phyloP scores from a whole-genome alignment of 2,329 filamentous ascomycete species.

The Aspergillus terreus region DNA sequence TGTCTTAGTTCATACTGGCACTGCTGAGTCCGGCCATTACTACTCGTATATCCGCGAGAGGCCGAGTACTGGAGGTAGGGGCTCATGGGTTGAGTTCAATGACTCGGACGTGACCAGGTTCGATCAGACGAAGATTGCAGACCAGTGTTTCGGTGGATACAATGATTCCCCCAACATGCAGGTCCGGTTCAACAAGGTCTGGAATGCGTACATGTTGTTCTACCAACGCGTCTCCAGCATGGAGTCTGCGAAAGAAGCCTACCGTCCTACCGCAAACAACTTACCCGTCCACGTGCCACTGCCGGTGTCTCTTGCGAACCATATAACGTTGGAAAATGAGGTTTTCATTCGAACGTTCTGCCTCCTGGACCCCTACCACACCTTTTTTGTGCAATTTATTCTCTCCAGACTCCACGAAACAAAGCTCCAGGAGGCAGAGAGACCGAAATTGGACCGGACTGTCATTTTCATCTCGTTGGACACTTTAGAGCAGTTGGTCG shows the following conservation, averaged over 20 bases:
- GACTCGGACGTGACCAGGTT: slow-evolving; percentile 78
- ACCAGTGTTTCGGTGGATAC: slow-evolving; percentile 73
- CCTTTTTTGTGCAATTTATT: slow-evolving; percentile 62
- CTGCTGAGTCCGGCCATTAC: slow-evolving; percentile 91
- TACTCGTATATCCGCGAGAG: slow-evolving; percentile 92
- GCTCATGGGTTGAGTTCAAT: slow-evolving; percentile 86
- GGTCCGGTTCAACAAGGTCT: slow-evolving; percentile 59
- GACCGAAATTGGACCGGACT: slow-evolving; percentile 44
- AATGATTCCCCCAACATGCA: slow-evolving; percentile 52
- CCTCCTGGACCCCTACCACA: slow-evolving; percentile 70
- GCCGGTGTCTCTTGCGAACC: slow-evolving; percentile 43
- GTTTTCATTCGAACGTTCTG: slow-evolving; percentile 71
- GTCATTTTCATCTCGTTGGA: slow-evolving; percentile 44
- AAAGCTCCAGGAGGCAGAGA: slow-evolving; percentile 49
- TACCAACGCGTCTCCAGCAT: slow-evolving; percentile 77
- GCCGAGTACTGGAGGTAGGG: slow-evolving; percentile 48
- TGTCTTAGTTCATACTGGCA: slow-evolving; percentile 87
- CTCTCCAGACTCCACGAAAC: slow-evolving; percentile 55
- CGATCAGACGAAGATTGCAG: slow-evolving; percentile 68
- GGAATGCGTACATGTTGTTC: slow-evolving; percentile 97
- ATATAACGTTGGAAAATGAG: slow-evolving; percentile 70
- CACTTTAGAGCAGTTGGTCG: slow-evolving; percentile 72
- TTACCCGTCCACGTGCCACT: slow-evolving; percentile 49
- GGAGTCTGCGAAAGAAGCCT: slow-evolving; percentile 48
- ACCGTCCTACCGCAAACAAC: slow-evolving; percentile 44